A percentile compares a stretch with the other conserved stretches of the same genome.
Conservation (phyloP, 2,329 filamentous ascomycete species). For the Alternaria burnsii region DNA sequence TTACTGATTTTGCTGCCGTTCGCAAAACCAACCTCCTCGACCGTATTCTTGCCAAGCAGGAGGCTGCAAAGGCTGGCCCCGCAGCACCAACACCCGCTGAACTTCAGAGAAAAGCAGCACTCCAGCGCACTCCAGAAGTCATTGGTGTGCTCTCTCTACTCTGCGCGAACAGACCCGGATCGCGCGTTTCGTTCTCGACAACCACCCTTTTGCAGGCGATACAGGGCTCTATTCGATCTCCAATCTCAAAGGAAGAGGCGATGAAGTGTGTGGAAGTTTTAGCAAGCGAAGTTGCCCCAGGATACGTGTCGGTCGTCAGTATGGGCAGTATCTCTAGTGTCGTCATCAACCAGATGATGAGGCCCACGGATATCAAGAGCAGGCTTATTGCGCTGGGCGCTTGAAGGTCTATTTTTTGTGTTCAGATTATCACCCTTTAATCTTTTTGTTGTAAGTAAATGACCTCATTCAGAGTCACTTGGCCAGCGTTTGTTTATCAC, state of each 20-base stretch:
- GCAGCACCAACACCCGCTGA: conserved; percentile 53
- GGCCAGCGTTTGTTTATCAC: background rate
- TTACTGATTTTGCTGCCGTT: conserved; percentile 49
- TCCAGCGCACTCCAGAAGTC: conserved; percentile 58
- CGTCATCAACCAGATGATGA: conserved; percentile 51
- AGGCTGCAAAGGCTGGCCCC: conserved; percentile 48
- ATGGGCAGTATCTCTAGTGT: conserved; percentile 55
- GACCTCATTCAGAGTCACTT: background rate
- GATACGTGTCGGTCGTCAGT: conserved; percentile 53
- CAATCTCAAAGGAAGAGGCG: conserved; percentile 56
- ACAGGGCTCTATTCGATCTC: conserved; percentile 57
- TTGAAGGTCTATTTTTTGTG: background rate
- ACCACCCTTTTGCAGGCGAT: conserved; percentile 53
- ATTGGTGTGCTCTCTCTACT: conserved; percentile 55
- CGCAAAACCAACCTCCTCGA: conserved; percentile 59
- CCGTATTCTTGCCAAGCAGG: conserved; percentile 61
- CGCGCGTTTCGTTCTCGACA: conserved; percentile 56
- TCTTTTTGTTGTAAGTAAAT: background rate
- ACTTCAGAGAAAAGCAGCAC: conserved; percentile 56
- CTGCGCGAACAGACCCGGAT: conserved; percentile 45
- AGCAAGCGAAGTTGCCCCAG: conserved; percentile 54
- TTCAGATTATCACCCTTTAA: background rate
- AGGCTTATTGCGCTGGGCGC: conserved; percentile 44
- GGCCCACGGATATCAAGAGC: conserved; percentile 44
- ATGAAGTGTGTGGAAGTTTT: conserved; percentile 55